Evolutionary conservation across 768 basidiomycete genomes (phyloP).

Genomic region (Dentipellis fragilis): DNA sequence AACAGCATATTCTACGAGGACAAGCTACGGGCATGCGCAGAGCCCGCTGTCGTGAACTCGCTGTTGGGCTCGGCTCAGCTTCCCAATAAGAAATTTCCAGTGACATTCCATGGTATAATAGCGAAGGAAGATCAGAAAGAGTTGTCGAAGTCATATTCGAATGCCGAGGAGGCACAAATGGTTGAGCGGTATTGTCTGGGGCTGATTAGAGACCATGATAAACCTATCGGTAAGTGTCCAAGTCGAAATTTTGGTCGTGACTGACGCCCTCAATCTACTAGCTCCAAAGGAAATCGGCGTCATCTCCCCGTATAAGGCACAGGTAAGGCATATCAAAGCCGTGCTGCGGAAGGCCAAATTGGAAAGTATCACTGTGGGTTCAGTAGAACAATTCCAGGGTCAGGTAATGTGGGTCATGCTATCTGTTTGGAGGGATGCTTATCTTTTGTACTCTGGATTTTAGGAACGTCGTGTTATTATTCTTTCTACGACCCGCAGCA

Average conservation of each 20-base stretch:
- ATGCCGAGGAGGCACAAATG: constrained; percentile 25
- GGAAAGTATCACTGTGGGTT: constrained; percentile 23
- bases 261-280: neutral
- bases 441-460: neutral
- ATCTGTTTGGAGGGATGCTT: neutral
- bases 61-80: constrained; percentile 21
- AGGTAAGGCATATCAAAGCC: constrained; percentile 23
- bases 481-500: constrained; percentile 28
- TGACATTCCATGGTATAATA: constrained; percentile 24
- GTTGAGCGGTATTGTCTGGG: constrained; percentile 24
- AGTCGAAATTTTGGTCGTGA: neutral
- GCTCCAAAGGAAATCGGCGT: constrained; percentile 26
- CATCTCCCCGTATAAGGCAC: constrained; percentile 31
- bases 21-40: constrained; percentile 22
- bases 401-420: constrained; percentile 19
- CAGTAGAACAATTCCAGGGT: constrained; percentile 33
- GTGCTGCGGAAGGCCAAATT: constrained; percentile 12
- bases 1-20: constrained; percentile 35
- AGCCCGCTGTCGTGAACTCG: constrained; percentile 16
- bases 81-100: constrained; percentile 17
- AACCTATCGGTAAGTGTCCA: constrained; percentile 21
- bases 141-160: constrained; percentile 31
- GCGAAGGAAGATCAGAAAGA: constrained; percentile 26
- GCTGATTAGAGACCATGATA: constrained; percentile 18
- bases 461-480: constrained; percentile 30